Percentiles rank a stretch among this genome's conserved stretches.
Conservation (phyloP, 352 stramenopile genomes). For the Phytophthora quininea region DNA sequence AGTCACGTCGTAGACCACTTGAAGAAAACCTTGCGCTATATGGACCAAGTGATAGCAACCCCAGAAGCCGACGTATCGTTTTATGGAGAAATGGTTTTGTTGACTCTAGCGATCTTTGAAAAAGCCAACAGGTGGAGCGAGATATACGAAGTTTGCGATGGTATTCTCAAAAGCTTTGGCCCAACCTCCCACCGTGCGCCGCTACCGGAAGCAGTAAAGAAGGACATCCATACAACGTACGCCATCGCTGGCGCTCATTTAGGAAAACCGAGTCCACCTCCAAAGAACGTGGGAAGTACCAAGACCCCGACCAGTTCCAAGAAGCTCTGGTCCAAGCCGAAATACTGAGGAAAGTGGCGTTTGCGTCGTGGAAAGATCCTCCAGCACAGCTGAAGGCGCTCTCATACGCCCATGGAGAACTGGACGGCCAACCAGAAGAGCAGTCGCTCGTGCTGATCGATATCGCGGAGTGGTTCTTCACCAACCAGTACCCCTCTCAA, state of each 20-base stretch:
- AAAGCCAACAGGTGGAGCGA: conserved; percentile 50
- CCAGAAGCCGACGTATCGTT: conserved; percentile 18
- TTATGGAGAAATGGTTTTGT: conserved; percentile 62
- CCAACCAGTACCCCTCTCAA: conserved; percentile 62
- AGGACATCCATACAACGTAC: conserved; percentile 57
- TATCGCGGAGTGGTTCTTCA: conserved; percentile 87
- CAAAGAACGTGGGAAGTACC: conserved; percentile 17
- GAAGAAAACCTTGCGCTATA: conserved; percentile 25
- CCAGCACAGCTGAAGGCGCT: conserved; percentile 63
- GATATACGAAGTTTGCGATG: conserved; percentile 44
- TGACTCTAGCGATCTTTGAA: conserved; percentile 63
- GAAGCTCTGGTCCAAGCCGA: conserved; percentile 60
- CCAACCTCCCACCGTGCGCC: conserved; percentile 15
- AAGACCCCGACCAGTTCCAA: conserved; percentile 41
- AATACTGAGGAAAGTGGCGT: conserved; percentile 72
- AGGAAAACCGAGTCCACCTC: conserved; percentile 36
- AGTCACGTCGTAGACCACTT: conserved; percentile 31
- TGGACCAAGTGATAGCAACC: conserved; percentile 26
- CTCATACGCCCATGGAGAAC: conserved; percentile 54
- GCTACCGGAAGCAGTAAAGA: conserved; percentile 34
- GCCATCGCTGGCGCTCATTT: conserved; percentile 69
- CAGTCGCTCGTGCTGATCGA: conserved; percentile 74
- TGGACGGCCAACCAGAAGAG: conserved; percentile 68
- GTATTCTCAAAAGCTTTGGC: conserved; percentile 29
- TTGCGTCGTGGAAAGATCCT: conserved; percentile 65